Base-by-base conservation (phyloP, 2,329 filamentous ascomycete species). In the Clarireedia hainanense region DNA sequence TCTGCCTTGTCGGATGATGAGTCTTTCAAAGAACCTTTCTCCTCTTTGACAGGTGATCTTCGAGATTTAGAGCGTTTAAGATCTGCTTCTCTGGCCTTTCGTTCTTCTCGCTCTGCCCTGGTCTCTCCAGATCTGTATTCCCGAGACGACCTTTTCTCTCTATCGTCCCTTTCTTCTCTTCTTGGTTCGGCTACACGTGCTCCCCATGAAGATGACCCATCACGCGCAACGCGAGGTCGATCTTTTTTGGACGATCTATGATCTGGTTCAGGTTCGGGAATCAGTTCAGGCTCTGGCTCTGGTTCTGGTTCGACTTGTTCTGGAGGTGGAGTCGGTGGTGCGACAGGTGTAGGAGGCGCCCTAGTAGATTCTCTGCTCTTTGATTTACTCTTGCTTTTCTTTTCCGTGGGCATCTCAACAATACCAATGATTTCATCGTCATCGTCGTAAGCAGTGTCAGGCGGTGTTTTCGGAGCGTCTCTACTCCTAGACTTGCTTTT, bases 201-300 rank as follows among this genome's bases (percentile, higher is more conserved):
- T 37, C 84, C 86, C 89, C 90, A 94, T 30, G 86, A 83, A 23
- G 47, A 34, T 12, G 80, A 76, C 37, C 77, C 78, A 57, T 80
- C 78, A 39, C 89, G 87, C 63, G 83, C 88, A 60, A 91, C 81
- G 66, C 86, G 89, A 27, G 86, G 75, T 14, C 90, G 86, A 60
- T 95, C 88, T 68, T 87, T 95, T 72, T 83, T 89, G 3, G 77
- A 77, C 4, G 79, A 81, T 58, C 76, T 83, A 12, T 77, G 73
- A 50, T 84, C 81, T 15, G 80, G 73, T 4, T 77, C 75, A 27
- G 47, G 55, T 20, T 68, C 68, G 49, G 71, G 64, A n/a, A 68
- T 67, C 24, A 72, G 71, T 4, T 69, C 70, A 5, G 69, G 63
- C 17, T 71, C 68, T 10, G 69, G 69, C 12, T 69, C 64, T 9